Percentiles rank a stretch among this genome's conserved stretches.
These are phyloP conservation scores for Rhodamnia argentea DNA, from an alignment of 345 rosid species.

Conservation along the genomic window DNA sequence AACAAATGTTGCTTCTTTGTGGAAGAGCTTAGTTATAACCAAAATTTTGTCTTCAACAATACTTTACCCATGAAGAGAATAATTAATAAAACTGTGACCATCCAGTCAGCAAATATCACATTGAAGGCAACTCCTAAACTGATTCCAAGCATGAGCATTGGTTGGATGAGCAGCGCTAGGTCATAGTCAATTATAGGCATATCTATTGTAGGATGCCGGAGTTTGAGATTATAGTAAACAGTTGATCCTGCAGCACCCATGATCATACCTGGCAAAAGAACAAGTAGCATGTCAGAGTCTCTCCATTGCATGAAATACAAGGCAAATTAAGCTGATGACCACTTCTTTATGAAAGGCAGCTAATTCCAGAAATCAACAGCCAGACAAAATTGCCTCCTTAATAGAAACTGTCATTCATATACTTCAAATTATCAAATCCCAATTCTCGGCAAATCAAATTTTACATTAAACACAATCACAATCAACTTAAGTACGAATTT, in stretches of 20 bases:
- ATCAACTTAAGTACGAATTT: not conserved
- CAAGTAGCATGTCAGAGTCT: not conserved
- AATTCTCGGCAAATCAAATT: not conserved
- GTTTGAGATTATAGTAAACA: conserved; percentile 39
- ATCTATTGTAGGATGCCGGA: conserved; percentile 37
- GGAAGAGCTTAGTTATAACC: not conserved
- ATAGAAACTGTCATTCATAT: not conserved
- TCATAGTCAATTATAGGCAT: conserved; percentile 53
- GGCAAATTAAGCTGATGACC: not conserved
- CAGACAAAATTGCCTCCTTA: not conserved
- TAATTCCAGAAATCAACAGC: not conserved
- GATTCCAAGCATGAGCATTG: conserved; percentile 53
- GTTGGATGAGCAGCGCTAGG: conserved; percentile 42
- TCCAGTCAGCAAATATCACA: conserved; percentile 50
- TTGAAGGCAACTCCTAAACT: conserved; percentile 51
- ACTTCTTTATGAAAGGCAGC: not conserved
- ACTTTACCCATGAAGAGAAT: conserved; percentile 36
- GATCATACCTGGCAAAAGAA: conserved; percentile 32
- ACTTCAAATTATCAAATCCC: not conserved
- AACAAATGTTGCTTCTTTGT: not conserved
- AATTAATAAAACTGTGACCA: conserved; percentile 49
- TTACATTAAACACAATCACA: not conserved
- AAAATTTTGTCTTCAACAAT: not conserved
- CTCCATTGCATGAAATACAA: not conserved
- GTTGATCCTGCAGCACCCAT: conserved; percentile 50